Conservation (phyloP, 495 filamentous ascomycete genomes). For the Amphirosellinia nigrospora region DNA sequence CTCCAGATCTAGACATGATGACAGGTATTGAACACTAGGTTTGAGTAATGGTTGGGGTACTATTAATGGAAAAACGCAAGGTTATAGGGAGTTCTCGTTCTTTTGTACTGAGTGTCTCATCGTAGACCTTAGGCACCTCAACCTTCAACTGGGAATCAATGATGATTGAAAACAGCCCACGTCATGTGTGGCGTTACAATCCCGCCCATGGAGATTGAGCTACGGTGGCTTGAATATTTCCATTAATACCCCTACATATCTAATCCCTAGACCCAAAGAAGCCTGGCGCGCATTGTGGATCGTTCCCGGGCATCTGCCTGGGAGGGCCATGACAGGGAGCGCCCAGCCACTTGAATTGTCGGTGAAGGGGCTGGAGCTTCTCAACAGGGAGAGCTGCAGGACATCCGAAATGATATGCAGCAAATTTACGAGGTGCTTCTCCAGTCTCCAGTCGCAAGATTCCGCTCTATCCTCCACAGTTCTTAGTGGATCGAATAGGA, state of each 20-base stretch:
- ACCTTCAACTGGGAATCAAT: background rate
- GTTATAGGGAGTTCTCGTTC: background rate
- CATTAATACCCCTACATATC: constrained; percentile 19
- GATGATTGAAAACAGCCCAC: constrained; percentile 30
- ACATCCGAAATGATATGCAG: constrained; percentile 25
- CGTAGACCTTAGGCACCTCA: background rate
- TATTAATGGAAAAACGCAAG: background rate
- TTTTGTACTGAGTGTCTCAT: background rate
- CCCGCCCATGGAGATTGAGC: constrained; percentile 23
- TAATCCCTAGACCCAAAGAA: constrained; percentile 4
- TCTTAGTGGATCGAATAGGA: constrained; percentile 11
- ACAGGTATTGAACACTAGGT: background rate
- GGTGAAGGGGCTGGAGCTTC: constrained; percentile 33
- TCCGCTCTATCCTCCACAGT: background rate
- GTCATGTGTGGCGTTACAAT: constrained; percentile 49
- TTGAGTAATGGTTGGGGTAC: background rate
- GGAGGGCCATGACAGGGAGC: constrained; percentile 3
- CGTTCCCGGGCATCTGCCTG: too few relatives aligned
- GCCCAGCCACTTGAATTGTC: constrained; percentile 45
- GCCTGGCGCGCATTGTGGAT: background rate
- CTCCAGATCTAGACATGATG: constrained; percentile 47
- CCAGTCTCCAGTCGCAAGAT: background rate
- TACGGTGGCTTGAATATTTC: constrained; percentile 37
- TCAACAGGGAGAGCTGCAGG: constrained; percentile 9
- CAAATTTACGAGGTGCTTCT: constrained; percentile 1